Conservation (phyloP, 768 basidiomycete species). For the Leccinellum rugosiceps region DNA sequence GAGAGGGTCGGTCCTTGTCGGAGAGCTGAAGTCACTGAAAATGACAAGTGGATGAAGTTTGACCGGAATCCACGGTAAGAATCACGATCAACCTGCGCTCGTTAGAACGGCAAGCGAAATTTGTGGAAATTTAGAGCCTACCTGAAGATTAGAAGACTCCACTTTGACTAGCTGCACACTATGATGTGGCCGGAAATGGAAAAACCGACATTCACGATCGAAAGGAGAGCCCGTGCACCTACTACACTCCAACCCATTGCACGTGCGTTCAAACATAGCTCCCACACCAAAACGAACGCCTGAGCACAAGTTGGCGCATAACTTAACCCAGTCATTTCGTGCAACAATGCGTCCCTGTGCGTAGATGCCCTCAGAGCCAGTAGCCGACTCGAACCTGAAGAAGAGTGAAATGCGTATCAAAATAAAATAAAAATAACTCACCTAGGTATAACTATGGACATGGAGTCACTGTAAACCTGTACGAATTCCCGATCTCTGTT, state of each 20-base stretch:
- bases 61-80: conserved; percentile 89
- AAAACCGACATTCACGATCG: conserved; percentile 75
- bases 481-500: conserved; percentile 76
- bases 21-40: conserved; percentile 75
- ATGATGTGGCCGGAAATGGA: conserved; percentile 80
- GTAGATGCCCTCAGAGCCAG: conserved; percentile 8
- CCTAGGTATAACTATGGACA: conserved; percentile 85
- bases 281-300: conserved; percentile 89
- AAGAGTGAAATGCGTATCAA: conserved; percentile 1
- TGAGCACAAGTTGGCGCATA: conserved; percentile 79
- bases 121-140: conserved; percentile 22
- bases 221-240: conserved; percentile 61
- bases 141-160: conserved; percentile 43
- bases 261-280: conserved; percentile 77
- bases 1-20: conserved; percentile 17
- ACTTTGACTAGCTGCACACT: conserved; percentile 60
- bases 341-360: conserved; percentile 20
- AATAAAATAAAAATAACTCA: conserved; percentile 36
- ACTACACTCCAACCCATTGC: conserved; percentile 58
- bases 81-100: conserved; percentile 49
- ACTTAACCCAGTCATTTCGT: conserved; percentile 50
- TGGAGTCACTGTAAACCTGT: conserved; percentile 76
- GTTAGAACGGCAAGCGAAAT: background rate
- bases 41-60: conserved; percentile 88
- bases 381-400: conserved; percentile 20